Evolutionary conservation across 768 basidiomycete genomes (phyloP), one percentile per base, ranked within the genome.

Genomic region (Tephrocybe rancida): DNA sequence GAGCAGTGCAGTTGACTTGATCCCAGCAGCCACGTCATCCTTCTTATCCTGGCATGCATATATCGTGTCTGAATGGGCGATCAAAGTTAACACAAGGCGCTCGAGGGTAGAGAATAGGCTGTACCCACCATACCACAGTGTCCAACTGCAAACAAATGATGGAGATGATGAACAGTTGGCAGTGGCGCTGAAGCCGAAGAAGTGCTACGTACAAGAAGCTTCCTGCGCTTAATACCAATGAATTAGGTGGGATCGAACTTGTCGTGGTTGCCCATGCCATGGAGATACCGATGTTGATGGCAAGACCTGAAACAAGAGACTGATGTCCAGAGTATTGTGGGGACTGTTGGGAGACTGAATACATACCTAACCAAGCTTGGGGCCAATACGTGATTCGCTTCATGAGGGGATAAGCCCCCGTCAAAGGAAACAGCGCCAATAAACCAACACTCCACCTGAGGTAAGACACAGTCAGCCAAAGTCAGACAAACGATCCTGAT

Each of bases 1-100:
- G n/a, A 84, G 73, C 13, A 86, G 67, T 0, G 84, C 84, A 42
- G 83, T 86, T 1, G 83, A 85, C 64, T 84, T 83, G 45, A 87
- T 80, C 32, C 81, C 82, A 14, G 77, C 84, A 39, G 73, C 67
- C 21, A 79, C 65, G 59, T 87, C 85, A 68, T 86, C 85, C 25
- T 67, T 64, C 55, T 80, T 81, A 63, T 86, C 85, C 53, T 70
- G 72, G 61, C 83, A 83, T 4, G 83, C 85, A 60, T 87, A 87
- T 55, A 85, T 82, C 1, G 83, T 83, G 63, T 87, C 70, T 59
- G 18, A 14, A 19, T 9, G 21, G 13, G 39, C 25, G 18, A n/a
- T 2, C 6, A 22, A 24, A 2, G n/a, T n/a, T n/a, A n/a, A n/a
- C n/a, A n/a, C n/a, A 8, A 29, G 5, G 11, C 27, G 21, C 21